Base-by-base conservation (phyloP, 2,329 filamentous ascomycete genomes). In the Arthrobotrys megalospora region DNA sequence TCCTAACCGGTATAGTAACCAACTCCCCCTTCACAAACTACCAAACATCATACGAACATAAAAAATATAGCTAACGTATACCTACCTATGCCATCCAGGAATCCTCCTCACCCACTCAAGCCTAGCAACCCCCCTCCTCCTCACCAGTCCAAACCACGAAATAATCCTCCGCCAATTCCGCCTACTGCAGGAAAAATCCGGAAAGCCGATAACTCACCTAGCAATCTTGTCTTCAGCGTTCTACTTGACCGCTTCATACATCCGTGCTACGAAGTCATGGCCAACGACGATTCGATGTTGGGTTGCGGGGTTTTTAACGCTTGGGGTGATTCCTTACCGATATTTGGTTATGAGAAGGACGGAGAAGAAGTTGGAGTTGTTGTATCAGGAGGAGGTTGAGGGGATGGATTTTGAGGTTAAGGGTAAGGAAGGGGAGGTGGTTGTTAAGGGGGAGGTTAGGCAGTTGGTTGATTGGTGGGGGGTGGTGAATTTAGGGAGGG, bases 391-490 rank as follows among this genome's bases (percentile, higher is more conserved):
- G 34, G 73, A 77, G 34, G 50, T 77, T 14, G 48, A 34, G 24
- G 21, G 28, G 28, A 16, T 16, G 45, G 55, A 28, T 7, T 52
- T 70, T 24, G 53, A n/a, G 16, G 64, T 45, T 7, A 43, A 43
- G 19, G 6, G 6, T 8, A 41, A 62, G 19, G 60, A 67, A 11
- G 62, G 55, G n/a, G 66, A 53, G 36, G 66, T 77, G 12, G 50
- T 77, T 5, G 62, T 77, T 36, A 71, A 70, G 14, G 66, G 60
- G 1, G 73, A 77, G 45, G 73, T 77, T 41, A 67, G 66, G 34
- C 32, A 52, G 32, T 41, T 77, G 34, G 73, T 77, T 19, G 73
- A 77, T 55, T 62, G 66, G 60, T 77, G 73, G 73, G 73, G 73
- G 43, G 1, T 77, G 21, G 19, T 67, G 43, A 77, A 77, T 55